Conservation (phyloP, 1,284 basidiomycete species). For the Neolentinus lepideus region DNA sequence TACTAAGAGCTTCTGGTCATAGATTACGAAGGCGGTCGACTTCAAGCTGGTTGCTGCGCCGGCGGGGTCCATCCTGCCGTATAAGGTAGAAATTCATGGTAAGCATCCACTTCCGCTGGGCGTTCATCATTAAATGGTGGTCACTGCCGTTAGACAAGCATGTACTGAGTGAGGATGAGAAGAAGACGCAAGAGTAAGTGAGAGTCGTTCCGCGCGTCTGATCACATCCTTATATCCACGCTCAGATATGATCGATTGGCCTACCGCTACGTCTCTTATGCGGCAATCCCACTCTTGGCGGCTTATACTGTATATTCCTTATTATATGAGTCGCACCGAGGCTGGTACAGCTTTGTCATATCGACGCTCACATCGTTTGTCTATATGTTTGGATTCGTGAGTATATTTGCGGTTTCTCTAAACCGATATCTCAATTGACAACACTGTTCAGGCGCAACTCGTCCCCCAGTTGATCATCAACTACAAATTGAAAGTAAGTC, state of each 20-base stretch:
- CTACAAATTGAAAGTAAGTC: slow-evolving; percentile 82
- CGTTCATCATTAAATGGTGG: not conserved
- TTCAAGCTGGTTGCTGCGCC: slow-evolving; percentile 59
- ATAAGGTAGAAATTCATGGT: slow-evolving; percentile 78
- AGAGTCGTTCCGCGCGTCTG: slow-evolving; percentile 2
- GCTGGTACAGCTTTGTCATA: slow-evolving; percentile 95
- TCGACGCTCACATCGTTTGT: slow-evolving; percentile 85
- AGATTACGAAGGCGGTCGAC: slow-evolving; percentile 86
- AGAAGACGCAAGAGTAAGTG: slow-evolving; percentile 92
- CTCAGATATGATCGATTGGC: slow-evolving; percentile 77
- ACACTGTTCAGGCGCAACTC: slow-evolving; percentile 65
- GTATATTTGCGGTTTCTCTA: slow-evolving; percentile 23
- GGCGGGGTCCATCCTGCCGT: slow-evolving; percentile 66
- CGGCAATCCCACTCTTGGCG: slow-evolving; percentile 78
- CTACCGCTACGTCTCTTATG: slow-evolving; percentile 87
- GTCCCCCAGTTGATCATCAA: slow-evolving; percentile 93
- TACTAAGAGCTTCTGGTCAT: not conserved
- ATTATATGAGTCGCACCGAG: slow-evolving; percentile 82
- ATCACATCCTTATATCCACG: slow-evolving; percentile 9
- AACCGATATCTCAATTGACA: slow-evolving; percentile 8
- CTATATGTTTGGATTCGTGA: slow-evolving; percentile 95
- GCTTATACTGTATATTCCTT: slow-evolving; percentile 88
- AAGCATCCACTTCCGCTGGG: slow-evolving; percentile 10
- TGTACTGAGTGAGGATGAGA: slow-evolving; percentile 88
- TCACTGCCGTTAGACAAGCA: slow-evolving; percentile 67